Conservation (phyloP, 306 rosid genomes). For the Mimosa bimucronata region DNA sequence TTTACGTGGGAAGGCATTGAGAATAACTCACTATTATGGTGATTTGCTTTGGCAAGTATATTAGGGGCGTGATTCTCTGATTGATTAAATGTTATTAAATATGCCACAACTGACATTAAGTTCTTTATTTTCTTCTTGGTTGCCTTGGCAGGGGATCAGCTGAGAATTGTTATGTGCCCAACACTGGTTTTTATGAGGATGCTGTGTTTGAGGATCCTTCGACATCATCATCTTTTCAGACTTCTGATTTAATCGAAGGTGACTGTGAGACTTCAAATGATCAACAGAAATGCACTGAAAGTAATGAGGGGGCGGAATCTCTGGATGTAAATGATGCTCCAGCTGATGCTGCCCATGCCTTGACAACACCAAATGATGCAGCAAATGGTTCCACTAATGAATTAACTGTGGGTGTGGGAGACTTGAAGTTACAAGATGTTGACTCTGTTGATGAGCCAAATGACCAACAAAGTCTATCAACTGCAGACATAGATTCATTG, state of each 20-base stretch:
- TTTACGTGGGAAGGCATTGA: slow-evolving; percentile 88
- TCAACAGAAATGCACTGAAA: slow-evolving; percentile 39
- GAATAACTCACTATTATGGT: slow-evolving; percentile 79
- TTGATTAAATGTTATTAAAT: background rate
- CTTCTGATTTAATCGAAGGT: slow-evolving; percentile 48
- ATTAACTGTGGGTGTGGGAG: slow-evolving; percentile 49
- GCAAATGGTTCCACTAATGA: slow-evolving; percentile 43
- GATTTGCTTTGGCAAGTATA: slow-evolving; percentile 86
- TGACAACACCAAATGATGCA: slow-evolving; percentile 27
- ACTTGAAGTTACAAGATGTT: slow-evolving; percentile 64
- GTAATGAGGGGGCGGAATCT: slow-evolving; percentile 44
- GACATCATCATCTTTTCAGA: slow-evolving; percentile 43
- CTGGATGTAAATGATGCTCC: slow-evolving; percentile 43
- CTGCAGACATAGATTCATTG: slow-evolving; percentile 72
- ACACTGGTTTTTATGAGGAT: slow-evolving; percentile 86
- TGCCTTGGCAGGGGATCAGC: slow-evolving; percentile 71
- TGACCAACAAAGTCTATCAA: slow-evolving; percentile 64
- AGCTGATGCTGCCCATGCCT: slow-evolving; percentile 41
- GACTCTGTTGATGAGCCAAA: slow-evolving; percentile 45
- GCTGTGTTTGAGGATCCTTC: slow-evolving; percentile 85
- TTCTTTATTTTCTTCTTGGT: slow-evolving; percentile 6
- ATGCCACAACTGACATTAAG: slow-evolving; percentile 18
- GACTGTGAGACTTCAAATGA: slow-evolving; percentile 45
- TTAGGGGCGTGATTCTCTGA: slow-evolving; percentile 31
- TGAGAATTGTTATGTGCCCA: slow-evolving; percentile 80